These are phyloP conservation scores for Chrysoporthe austroafricana DNA, from an alignment of 2,329 filamentous ascomycete species.

Conservation along the genomic window DNA sequence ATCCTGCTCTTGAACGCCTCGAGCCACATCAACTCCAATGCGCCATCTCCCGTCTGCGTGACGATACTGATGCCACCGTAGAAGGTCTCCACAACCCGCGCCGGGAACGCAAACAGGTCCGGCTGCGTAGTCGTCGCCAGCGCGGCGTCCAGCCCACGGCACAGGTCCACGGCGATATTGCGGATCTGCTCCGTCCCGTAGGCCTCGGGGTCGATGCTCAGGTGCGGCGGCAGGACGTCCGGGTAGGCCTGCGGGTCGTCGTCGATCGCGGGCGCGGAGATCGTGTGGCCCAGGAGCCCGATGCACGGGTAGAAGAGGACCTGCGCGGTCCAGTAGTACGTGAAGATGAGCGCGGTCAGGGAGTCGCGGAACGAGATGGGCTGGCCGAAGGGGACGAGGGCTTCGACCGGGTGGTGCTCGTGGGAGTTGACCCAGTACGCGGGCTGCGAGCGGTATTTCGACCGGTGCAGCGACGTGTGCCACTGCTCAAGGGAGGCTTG, in stretches of 20 bases:
- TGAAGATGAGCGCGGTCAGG: conserved; percentile 49
- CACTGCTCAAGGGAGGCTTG: conserved; percentile 54
- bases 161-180: conserved; percentile 55
- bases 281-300: conserved; percentile 47
- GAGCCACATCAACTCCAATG: conserved; percentile 54
- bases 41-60: conserved; percentile 43
- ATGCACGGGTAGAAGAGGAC: conserved; percentile 55
- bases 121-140: conserved; percentile 50
- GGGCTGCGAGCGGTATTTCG: conserved; percentile 35
- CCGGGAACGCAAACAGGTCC: conserved; percentile 49
- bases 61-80: conserved; percentile 43
- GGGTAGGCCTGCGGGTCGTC: conserved; percentile 43
- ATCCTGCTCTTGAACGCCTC: conserved; percentile 48
- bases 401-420: conserved; percentile 31
- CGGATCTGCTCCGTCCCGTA: conserved; percentile 52
- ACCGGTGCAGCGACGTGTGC: conserved; percentile 39
- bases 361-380: conserved; percentile 50
- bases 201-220: conserved; percentile 46
- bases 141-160: conserved; percentile 54
- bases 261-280: conserved; percentile 50
- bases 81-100: conserved; percentile 48
- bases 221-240: conserved; percentile 42
- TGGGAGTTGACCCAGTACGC: conserved; percentile 46
- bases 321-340: conserved; percentile 59
- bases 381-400: conserved; percentile 49